Percentiles rank a stretch among this genome's conserved stretches.
Evolutionary conservation across 257 asterid genomes (phyloP).

Genomic region (Solanum ossicruentum): DNA sequence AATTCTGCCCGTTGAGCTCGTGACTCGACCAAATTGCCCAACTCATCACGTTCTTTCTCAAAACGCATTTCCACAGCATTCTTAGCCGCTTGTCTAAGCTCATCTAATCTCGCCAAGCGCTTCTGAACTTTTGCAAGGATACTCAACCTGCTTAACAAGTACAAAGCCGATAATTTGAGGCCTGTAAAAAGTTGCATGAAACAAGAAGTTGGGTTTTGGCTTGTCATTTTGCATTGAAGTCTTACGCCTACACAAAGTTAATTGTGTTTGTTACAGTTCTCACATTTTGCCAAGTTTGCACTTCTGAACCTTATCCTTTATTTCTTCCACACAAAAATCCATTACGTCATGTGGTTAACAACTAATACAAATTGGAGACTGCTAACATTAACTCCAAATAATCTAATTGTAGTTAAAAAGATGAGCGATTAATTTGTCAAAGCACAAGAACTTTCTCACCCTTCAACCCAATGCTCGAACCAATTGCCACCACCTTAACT

Average conservation of each 20-base stretch:
- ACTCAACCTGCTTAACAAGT: conserved; percentile 14
- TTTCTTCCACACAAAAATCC: not conserved
- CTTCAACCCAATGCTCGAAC: not conserved
- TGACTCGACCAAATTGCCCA: conserved; percentile 10
- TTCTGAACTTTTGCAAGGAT: conserved; percentile 14
- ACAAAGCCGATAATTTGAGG: not conserved
- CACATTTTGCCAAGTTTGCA: not conserved
- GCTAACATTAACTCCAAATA: not conserved
- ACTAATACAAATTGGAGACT: not conserved
- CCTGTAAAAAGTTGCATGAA: not conserved
- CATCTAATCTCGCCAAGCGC: conserved; percentile 19
- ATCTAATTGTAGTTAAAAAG: not conserved
- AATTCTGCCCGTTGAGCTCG: conserved; percentile 12
- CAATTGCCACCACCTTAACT: not conserved
- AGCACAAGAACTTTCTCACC: not conserved
- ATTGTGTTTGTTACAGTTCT: not conserved
- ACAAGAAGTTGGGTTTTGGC: not conserved
- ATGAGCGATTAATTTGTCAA: not conserved
- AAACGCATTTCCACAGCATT: conserved; percentile 12
- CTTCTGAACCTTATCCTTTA: not conserved
- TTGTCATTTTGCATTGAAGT: not conserved
- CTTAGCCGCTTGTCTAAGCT: conserved; percentile 16
- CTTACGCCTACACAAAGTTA: not conserved
- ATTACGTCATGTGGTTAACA: not conserved
- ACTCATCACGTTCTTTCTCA: conserved; percentile 8